Conservation (phyloP, 495 filamentous ascomycete genomes). For the Xylaria venustula region DNA sequence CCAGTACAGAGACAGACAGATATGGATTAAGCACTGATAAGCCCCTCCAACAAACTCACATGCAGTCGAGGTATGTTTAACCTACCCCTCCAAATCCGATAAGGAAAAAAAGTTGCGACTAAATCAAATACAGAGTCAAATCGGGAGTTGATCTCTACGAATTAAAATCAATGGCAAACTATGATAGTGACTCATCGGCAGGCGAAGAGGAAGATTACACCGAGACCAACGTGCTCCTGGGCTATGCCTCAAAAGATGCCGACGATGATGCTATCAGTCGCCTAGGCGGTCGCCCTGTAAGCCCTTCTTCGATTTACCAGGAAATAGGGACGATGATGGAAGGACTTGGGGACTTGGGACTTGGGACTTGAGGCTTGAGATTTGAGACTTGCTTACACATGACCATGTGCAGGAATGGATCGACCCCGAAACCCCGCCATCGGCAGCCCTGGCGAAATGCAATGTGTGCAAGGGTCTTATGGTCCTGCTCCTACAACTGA, state of each 20-base stretch:
- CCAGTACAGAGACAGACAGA: too few species aligned
- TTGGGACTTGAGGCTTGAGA: too few species aligned
- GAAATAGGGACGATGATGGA: too few species aligned
- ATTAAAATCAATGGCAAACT: slow-evolving; percentile 63
- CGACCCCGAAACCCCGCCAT: slow-evolving; percentile 64
- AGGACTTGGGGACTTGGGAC: too few species aligned
- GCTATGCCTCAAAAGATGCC: slow-evolving; percentile 80
- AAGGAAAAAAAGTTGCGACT: slow-evolving; percentile 17
- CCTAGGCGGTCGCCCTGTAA: slow-evolving; percentile 82
- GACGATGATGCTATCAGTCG: slow-evolving; percentile 86
- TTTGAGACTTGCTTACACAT: not conserved
- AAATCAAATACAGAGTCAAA: too few species aligned
- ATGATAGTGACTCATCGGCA: slow-evolving; percentile 81
- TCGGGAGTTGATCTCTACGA: too few species aligned
- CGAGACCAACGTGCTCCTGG: slow-evolving; percentile 86
- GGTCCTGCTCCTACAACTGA: slow-evolving; percentile 82
- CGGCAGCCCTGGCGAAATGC: slow-evolving; percentile 78
- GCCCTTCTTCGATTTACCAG: slow-evolving; percentile 29
- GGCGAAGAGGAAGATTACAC: slow-evolving; percentile 70
- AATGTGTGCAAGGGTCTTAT: slow-evolving; percentile 84
- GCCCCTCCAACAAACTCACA: slow-evolving; percentile 12
- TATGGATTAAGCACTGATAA: slow-evolving; percentile 5
- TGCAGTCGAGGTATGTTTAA: not conserved
- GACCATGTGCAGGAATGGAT: slow-evolving; percentile 70
- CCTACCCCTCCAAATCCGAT: slow-evolving; percentile 24